Base-by-base conservation (phyloP, 2,329 filamentous ascomycete genomes). In the Fusarium irregulare region DNA sequence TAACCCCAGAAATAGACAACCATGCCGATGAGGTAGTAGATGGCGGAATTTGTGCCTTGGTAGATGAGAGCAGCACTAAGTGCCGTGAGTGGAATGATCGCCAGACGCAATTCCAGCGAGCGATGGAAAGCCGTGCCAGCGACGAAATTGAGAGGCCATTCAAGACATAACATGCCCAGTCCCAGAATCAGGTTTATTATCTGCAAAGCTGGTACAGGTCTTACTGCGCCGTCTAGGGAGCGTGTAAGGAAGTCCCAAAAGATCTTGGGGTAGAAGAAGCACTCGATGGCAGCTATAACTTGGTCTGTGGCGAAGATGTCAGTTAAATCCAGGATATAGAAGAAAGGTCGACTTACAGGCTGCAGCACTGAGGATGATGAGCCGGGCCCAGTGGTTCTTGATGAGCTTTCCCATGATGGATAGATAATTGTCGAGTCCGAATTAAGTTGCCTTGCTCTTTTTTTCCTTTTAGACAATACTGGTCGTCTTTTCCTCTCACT, bases 341-440 rank as follows among this genome's bases (percentile, higher is more conserved):
- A 47, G n/a, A 32, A 20, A 6, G 16, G 18, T 34, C 14, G 48
- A 68, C 85, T 66, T 89, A 94, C 92, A 94, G 60, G 85, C 81
- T 71, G 93, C 91, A 40, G 96, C 93, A 28, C 93, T 93, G 79
- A 99, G 85, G 81, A 97, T 88, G 78, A 99, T 96, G 77, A 99
- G 90, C 66, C 96, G 92, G 74, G 94, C 96, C 93, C 93, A 97
- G 85, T 99, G 96, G 85, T 98, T 98, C 88, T 99, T 99, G 85
- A 99, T 98, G 79, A 99, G 90, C 83, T 92, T 96, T 81, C 96
- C 96, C 96, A 99, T 99, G 69, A 73, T 83, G 54, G 56, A 57
- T 64, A 55, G 41, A 41, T 61, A 56, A 54, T 61, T 54, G 32
- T 27, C 25, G 27, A 46, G 42, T 47, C 48, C 58, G 41, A 54